Evolutionary conservation across 1,284 basidiomycete species (phyloP).

Genomic region (Microbotryum lychnidis-dioicae): DNA sequence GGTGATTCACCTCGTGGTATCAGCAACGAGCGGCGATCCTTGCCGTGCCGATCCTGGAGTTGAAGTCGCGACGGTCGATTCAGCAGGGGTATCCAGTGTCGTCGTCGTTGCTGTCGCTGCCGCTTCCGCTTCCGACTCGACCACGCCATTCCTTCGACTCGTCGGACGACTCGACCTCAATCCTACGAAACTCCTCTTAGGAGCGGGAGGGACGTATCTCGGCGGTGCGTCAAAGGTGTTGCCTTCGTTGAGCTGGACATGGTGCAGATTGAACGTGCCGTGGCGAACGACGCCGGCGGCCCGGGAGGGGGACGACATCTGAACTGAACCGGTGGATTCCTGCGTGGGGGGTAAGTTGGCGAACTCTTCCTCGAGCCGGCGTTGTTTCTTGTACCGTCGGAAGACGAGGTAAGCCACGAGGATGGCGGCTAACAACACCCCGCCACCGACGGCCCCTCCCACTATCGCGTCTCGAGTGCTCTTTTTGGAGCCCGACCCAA

Average conservation of each 20-base stretch:
- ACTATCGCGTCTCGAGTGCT: background rate
- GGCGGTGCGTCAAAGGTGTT: constrained; percentile 16
- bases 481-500: background rate
- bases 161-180: too few relatives aligned
- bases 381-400: background rate
- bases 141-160: background rate
- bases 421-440: constrained; percentile 6
- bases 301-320: background rate
- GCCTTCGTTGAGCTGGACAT: constrained; percentile 17
- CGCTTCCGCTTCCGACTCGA: background rate
- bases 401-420: background rate
- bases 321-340: background rate
- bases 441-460: constrained; percentile 14
- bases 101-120: background rate
- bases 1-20: background rate
- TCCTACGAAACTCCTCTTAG: background rate
- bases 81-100: background rate
- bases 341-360: background rate
- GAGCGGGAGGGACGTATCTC: constrained; percentile 1
- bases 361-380: background rate
- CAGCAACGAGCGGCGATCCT: background rate
- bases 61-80: background rate
- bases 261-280: constrained; percentile 22
- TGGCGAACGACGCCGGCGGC: constrained; percentile 3
- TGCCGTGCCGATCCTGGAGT: background rate